Evolutionary conservation across 2,329 filamentous ascomycete genomes (phyloP).

Genomic region (Aureobasidium sp.): DNA sequence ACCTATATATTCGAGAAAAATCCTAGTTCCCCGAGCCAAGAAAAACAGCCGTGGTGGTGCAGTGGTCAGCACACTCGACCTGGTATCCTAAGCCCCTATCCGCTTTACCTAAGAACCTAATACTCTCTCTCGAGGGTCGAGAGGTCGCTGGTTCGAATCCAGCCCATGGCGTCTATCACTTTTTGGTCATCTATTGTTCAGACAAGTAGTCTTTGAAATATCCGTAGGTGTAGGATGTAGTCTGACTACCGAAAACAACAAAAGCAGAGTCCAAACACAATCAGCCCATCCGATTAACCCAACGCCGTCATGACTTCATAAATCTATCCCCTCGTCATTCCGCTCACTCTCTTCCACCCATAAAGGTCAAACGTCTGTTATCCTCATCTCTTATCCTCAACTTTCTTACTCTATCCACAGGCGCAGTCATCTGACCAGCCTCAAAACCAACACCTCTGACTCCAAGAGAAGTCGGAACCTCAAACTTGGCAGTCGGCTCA

Average conservation of each 20-base stretch:
- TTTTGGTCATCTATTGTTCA: no score
- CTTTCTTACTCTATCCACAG: slow-evolving; percentile 36
- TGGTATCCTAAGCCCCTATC: no score
- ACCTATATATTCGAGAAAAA: no score
- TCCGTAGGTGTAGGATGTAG: no score
- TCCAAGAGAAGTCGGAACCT: slow-evolving; percentile 34
- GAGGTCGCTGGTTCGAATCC: no score
- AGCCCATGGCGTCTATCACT: no score
- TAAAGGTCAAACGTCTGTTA: slow-evolving; percentile 35
- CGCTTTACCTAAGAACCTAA: no score
- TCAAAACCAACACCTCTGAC: slow-evolving; percentile 18
- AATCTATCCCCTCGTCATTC: slow-evolving; percentile 4
- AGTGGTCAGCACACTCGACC: no score
- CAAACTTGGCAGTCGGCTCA: slow-evolving; percentile 23
- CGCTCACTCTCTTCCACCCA: slow-evolving; percentile 20
- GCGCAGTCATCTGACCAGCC: slow-evolving; percentile 38
- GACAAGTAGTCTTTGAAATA: no score
- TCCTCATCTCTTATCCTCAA: slow-evolving; percentile 31
- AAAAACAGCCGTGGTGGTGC: no score
- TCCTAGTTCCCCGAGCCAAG: no score
- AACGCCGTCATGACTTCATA: neutral
- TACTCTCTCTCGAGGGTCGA: no score
- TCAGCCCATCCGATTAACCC: neutral
- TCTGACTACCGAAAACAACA: neutral
- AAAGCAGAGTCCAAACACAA: neutral